phyloP scores from a whole-genome alignment of 805 yeast genomes.

The Tetrapisispora arboricola region DNA sequence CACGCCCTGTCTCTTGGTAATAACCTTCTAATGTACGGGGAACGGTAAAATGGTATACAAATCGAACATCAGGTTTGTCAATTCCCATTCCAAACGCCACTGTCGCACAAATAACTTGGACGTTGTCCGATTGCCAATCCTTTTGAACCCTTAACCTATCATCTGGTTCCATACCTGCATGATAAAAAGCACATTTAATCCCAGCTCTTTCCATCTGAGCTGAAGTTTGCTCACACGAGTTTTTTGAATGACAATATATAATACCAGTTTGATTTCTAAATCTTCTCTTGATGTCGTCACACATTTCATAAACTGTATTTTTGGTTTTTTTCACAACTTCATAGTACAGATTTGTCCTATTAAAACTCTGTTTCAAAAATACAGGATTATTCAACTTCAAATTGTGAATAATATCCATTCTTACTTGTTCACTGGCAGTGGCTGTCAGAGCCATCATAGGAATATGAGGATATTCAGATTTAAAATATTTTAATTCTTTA shows the following conservation, averaged over 20 bases:
- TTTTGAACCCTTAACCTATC: slow-evolving; percentile 64
- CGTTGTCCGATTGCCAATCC: slow-evolving; percentile 65
- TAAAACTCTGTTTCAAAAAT: slow-evolving; percentile 81
- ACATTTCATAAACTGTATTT: slow-evolving; percentile 45
- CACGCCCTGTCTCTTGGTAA: slow-evolving; percentile 97
- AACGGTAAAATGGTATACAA: slow-evolving; percentile 76
- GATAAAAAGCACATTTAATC: slow-evolving; percentile 66
- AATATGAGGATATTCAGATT: slow-evolving; percentile 59
- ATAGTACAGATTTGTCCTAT: slow-evolving; percentile 75
- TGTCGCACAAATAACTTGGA: slow-evolving; percentile 87
- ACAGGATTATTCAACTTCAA: slow-evolving; percentile 52
- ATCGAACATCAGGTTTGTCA: slow-evolving; percentile 91
- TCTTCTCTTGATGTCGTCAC: slow-evolving; percentile 40
- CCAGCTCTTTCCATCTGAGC: slow-evolving; percentile 49
- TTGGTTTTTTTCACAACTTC: slow-evolving; percentile 60
- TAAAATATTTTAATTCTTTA: slow-evolving; percentile 66
- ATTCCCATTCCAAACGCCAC: slow-evolving; percentile 99
- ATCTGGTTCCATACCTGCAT: slow-evolving; percentile 87
- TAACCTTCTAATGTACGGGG: slow-evolving; percentile 93
- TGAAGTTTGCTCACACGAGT: slow-evolving; percentile 74
- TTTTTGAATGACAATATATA: slow-evolving; percentile 86
- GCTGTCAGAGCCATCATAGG: slow-evolving; percentile 97
- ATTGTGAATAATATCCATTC: slow-evolving; percentile 76
- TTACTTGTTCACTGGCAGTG: slow-evolving; percentile 86
- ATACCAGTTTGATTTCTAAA: slow-evolving; percentile 66